Evolutionary conservation across 176 grass and related monocot genomes (phyloP).

Genomic region (Rhynchospora breviuscula): DNA sequence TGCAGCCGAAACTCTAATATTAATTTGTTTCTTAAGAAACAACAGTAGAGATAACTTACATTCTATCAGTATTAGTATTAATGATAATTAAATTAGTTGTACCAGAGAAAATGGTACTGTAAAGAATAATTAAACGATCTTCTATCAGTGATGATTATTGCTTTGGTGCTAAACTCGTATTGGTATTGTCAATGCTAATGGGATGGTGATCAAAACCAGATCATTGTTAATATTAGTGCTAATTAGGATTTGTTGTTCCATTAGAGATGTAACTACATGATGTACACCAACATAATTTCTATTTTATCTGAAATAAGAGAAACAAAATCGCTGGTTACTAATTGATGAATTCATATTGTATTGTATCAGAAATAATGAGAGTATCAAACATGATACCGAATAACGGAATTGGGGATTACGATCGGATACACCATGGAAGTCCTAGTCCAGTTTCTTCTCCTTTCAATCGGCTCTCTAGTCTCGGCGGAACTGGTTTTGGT

Average conservation of each 20-base stretch:
- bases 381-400: slow-evolving; percentile 51
- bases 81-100: background rate
- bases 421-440: slow-evolving; percentile 42
- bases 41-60: background rate
- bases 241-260: background rate
- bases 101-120: background rate
- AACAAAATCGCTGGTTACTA: background rate
- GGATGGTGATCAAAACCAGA: background rate
- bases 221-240: background rate
- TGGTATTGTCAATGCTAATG: background rate
- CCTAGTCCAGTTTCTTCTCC: slow-evolving; percentile 69
- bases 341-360: slow-evolving; percentile 10
- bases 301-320: background rate
- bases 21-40: background rate
- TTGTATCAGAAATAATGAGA: slow-evolving; percentile 67
- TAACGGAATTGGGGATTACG: slow-evolving; percentile 56
- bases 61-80: background rate
- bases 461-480: slow-evolving; percentile 49
- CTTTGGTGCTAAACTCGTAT: background rate
- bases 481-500: slow-evolving; percentile 59
- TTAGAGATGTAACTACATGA: background rate
- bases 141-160: slow-evolving; percentile 3
- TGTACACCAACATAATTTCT: background rate
- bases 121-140: background rate
- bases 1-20: background rate